Percentiles rank a stretch among this genome's conserved stretches.
These are phyloP conservation scores for Schizophyllum amplum DNA, from an alignment of 1,284 basidiomycete genomes.

Conservation along the genomic window DNA sequence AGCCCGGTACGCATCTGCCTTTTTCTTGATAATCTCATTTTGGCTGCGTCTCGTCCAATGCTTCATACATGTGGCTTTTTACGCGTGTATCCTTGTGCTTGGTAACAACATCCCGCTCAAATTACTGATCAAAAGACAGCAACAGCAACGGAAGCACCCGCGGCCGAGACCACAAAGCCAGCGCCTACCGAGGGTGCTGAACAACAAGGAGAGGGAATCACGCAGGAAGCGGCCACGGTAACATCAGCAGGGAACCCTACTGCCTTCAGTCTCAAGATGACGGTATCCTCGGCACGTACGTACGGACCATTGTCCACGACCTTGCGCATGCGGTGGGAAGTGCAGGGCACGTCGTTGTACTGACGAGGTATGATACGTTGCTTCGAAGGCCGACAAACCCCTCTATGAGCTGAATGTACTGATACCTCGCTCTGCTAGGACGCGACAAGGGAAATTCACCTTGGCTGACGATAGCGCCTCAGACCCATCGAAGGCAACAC, in stretches of 20 bases:
- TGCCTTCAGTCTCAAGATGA: conserved; percentile 86
- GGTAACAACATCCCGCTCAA: too few species aligned
- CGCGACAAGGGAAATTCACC: conserved; percentile 73
- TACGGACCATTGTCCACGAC: conserved; percentile 89
- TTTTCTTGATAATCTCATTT: background rate
- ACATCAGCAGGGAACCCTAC: conserved; percentile 28
- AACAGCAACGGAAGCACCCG: background rate
- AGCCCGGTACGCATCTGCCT: conserved; percentile 1
- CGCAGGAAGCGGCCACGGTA: background rate
- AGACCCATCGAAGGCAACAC: too few species aligned
- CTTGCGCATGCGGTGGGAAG: conserved; percentile 76
- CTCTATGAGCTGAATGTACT: too few species aligned
- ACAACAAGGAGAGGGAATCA: background rate
- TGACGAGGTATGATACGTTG: background rate
- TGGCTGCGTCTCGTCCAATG: too few species aligned
- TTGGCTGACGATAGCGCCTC: conserved; percentile 23
- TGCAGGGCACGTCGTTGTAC: conserved; percentile 77
- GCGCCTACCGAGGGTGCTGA: too few species aligned
- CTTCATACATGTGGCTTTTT: too few species aligned
- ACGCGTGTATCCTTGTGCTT: too few species aligned
- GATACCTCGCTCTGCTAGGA: too few species aligned
- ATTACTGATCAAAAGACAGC: background rate
- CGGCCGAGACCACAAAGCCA: background rate
- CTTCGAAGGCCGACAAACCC: too few species aligned
- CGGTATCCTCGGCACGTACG: conserved; percentile 95